phyloP scores from a whole-genome alignment of 2,329 filamentous ascomycete genomes.

The Alternaria incomplexa region DNA sequence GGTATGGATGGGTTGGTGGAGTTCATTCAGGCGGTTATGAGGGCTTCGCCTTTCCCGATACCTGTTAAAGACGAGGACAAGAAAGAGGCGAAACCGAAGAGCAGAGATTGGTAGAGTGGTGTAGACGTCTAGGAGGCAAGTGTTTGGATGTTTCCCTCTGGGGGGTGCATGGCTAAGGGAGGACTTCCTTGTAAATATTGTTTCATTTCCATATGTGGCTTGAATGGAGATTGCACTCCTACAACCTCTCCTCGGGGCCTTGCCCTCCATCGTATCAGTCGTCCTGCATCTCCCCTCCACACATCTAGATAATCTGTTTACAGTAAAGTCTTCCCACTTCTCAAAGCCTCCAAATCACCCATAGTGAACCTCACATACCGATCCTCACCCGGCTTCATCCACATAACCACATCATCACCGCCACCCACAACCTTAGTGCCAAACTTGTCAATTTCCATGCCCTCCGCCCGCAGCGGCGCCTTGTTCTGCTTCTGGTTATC shows the following conservation, averaged over 20 bases:
- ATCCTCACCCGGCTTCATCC: constrained; percentile 32
- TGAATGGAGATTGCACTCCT: neutral
- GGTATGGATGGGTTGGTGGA: constrained; percentile 55
- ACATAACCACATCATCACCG: constrained; percentile 33
- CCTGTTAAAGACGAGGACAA: neutral
- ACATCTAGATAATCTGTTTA: neutral
- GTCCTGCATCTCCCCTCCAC: neutral
- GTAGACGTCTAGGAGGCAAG: neutral
- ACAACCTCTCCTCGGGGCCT: neutral
- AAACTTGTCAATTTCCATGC: constrained; percentile 61
- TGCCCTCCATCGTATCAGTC: neutral
- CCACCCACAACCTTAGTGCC: constrained; percentile 35
- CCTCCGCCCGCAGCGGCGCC: constrained; percentile 68
- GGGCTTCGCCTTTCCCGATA: neutral
- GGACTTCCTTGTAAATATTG: neutral
- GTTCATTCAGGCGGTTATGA: constrained; percentile 12
- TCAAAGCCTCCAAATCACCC: constrained; percentile 24
- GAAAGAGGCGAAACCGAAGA: neutral
- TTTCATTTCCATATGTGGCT: neutral
- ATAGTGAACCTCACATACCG: constrained; percentile 32
- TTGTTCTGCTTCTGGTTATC: constrained; percentile 85
- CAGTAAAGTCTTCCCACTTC: constrained; percentile 22
- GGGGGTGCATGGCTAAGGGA: neutral
- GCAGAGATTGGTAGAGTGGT: neutral
- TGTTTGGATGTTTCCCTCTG: neutral